Percentiles rank a stretch among this genome's conserved stretches.
phyloP scores from a whole-genome alignment of 2,329 filamentous ascomycete species.

The Byssochlamys sp. region DNA sequence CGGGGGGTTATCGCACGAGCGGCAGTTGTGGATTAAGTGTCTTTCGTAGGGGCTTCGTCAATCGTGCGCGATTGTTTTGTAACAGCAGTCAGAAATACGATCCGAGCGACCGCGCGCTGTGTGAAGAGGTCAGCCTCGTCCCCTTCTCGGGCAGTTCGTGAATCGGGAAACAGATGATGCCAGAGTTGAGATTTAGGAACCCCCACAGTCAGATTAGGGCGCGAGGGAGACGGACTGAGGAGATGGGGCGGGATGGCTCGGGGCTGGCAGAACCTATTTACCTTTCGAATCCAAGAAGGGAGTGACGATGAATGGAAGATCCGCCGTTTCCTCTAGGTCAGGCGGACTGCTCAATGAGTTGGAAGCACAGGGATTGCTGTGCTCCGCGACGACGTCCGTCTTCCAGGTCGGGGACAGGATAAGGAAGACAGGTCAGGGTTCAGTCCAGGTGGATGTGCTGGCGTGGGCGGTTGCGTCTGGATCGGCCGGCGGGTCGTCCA shows the following conservation, averaged over 20 bases:
- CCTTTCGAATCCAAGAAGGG: slow-evolving; percentile 23
- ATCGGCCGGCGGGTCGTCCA: slow-evolving; percentile 17
- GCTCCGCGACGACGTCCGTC: slow-evolving; percentile 1
- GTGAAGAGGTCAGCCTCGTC: slow-evolving; percentile 10
- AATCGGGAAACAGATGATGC: not conserved
- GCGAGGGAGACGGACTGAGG: not conserved
- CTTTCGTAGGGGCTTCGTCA: slow-evolving; percentile 8
- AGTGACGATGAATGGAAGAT: slow-evolving; percentile 20
- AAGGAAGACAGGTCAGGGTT: slow-evolving; percentile 10
- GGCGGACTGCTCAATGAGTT: slow-evolving; percentile 1
- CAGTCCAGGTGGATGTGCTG: slow-evolving; percentile 11
- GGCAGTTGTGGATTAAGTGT: slow-evolving; percentile 4
- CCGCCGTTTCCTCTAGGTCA: slow-evolving; percentile 9
- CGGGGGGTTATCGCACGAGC: slow-evolving; percentile 7
- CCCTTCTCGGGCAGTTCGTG: not conserved
- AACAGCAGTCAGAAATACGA: slow-evolving; percentile 13
- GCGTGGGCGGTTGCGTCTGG: slow-evolving; percentile 16
- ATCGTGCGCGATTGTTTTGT: slow-evolving; percentile 8
- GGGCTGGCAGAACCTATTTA: slow-evolving; percentile 11
- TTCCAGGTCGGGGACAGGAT: slow-evolving; percentile 7
- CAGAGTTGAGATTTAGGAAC: not conserved
- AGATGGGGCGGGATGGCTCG: not conserved
- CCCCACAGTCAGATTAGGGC: not conserved
- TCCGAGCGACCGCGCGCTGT: slow-evolving; percentile 21
- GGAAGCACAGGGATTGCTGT: not conserved